These are phyloP conservation scores for Periconia sp. DNA, from an alignment of 2,329 filamentous ascomycete species.

Conservation along the genomic window DNA sequence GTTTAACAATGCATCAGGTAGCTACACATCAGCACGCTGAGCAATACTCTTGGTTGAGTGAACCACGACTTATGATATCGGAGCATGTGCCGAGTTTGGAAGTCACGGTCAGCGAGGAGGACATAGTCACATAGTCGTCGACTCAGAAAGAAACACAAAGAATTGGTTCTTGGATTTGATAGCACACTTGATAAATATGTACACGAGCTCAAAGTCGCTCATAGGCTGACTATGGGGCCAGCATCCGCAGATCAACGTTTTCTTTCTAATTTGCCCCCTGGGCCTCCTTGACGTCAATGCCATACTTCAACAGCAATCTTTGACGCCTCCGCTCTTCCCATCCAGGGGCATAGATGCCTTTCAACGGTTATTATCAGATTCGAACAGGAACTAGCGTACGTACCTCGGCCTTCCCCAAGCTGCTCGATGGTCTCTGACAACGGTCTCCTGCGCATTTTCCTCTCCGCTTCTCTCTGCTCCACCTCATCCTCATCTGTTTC, in stretches of 20 bases:
- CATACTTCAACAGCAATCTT: conserved; percentile 85
- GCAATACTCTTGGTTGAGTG: too few relatives aligned
- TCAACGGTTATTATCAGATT: too few relatives aligned
- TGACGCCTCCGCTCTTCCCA: conserved; percentile 84
- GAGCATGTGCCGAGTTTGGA: too few relatives aligned
- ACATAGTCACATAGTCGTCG: background rate
- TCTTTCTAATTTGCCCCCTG: conserved; percentile 21
- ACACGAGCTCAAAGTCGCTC: conserved; percentile 9
- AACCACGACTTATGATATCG: too few relatives aligned
- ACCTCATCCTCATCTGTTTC: conserved; percentile 73
- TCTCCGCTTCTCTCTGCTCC: conserved; percentile 74
- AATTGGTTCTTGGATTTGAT: background rate
- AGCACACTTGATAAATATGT: conserved; percentile 9
- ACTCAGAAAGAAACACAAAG: background rate
- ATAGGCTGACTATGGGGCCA: conserved; percentile 9
- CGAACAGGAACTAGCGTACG: too few relatives aligned
- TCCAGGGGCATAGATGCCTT: conserved; percentile 79
- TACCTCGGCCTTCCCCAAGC: conserved; percentile 87
- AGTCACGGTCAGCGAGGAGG: too few relatives aligned
- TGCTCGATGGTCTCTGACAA: conserved; percentile 80
- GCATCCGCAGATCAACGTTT: too few relatives aligned
- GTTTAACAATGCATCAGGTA: too few relatives aligned
- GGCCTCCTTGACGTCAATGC: conserved; percentile 70
- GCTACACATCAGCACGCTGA: too few relatives aligned
- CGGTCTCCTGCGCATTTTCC: conserved; percentile 75